Conservation (phyloP, 345 rosid species). For the Salix suchowensis region DNA sequence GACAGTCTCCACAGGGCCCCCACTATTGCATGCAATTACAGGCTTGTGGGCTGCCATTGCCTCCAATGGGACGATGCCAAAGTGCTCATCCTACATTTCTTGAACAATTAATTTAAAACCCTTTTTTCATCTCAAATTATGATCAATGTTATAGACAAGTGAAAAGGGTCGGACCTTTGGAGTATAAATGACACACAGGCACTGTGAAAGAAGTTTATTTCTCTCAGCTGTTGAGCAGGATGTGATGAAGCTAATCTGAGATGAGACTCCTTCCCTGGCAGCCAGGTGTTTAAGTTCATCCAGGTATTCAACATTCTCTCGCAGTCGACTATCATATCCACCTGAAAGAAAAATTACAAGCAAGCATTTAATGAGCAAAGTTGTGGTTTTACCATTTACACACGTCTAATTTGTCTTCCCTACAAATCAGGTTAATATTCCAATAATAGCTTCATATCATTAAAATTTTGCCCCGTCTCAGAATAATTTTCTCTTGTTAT, state of each 20-base stretch:
- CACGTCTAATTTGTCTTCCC: background rate
- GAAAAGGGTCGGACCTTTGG: constrained; percentile 50
- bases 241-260: constrained; percentile 54
- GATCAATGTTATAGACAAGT: background rate
- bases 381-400: background rate
- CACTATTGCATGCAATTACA: constrained; percentile 87
- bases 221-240: constrained; percentile 88
- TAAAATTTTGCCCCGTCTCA: background rate
- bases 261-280: constrained; percentile 52
- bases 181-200: constrained; percentile 71
- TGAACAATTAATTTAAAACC: background rate
- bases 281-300: constrained; percentile 69
- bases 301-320: constrained; percentile 81
- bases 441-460: background rate
- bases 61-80: constrained; percentile 92
- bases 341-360: constrained; percentile 36
- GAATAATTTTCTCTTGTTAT: too few relatives aligned
- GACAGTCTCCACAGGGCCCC: constrained; percentile 80
- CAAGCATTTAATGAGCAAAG: background rate
- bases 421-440: background rate
- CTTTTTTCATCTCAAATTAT: background rate
- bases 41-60: constrained; percentile 96
- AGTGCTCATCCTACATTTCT: constrained; percentile 73
- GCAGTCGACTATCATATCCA: constrained; percentile 70
- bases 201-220: constrained; percentile 67